Percentiles rank a stretch among this genome's conserved stretches.
Conservation (phyloP, 805 yeast species). For the Wickerhamomyces subpelliculosus region DNA sequence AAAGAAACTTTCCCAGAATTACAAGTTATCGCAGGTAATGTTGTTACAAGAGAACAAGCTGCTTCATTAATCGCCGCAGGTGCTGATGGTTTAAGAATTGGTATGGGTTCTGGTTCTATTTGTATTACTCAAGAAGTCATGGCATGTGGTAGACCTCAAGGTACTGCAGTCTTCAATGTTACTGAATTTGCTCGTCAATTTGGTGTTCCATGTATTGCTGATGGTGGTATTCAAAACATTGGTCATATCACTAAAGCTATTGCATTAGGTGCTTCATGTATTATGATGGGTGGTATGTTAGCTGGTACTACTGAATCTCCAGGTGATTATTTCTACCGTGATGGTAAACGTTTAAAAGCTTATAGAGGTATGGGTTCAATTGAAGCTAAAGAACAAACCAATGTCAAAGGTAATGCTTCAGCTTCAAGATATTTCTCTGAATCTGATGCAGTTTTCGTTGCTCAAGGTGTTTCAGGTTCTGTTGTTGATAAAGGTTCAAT, state of each 20-base stretch:
- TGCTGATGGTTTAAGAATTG: constrained; percentile 96
- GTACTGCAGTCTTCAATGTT: constrained; percentile 95
- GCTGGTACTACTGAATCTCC: constrained; percentile 99
- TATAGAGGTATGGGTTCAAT: constrained; percentile 99
- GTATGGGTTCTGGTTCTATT: constrained; percentile 99
- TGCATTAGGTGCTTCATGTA: constrained; percentile 93
- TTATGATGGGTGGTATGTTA: constrained; percentile 99
- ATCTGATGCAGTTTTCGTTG: constrained; percentile 90
- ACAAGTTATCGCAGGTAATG: constrained; percentile 95
- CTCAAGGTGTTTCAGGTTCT: constrained; percentile 97
- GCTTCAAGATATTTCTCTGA: constrained; percentile 98
- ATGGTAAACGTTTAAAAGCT: constrained; percentile 93
- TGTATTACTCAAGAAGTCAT: constrained; percentile 99
- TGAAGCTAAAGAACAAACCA: constrained; percentile 95
- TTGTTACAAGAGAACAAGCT: constrained; percentile 98
- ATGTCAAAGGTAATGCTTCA: constrained; percentile 88
- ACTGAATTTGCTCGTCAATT: constrained; percentile 89
- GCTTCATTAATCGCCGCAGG: constrained; percentile 92
- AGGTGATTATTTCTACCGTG: constrained; percentile 96
- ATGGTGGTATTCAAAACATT: constrained; percentile 98
- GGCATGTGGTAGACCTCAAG: constrained; percentile 99
- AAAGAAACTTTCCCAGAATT: constrained; percentile 72
- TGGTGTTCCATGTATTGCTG: constrained; percentile 98
- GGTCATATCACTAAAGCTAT: constrained; percentile 97
- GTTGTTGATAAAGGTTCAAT: constrained; percentile 96